These are phyloP conservation scores for Eucalyptus albens DNA, from an alignment of 345 rosid genomes.

Conservation along the genomic window DNA sequence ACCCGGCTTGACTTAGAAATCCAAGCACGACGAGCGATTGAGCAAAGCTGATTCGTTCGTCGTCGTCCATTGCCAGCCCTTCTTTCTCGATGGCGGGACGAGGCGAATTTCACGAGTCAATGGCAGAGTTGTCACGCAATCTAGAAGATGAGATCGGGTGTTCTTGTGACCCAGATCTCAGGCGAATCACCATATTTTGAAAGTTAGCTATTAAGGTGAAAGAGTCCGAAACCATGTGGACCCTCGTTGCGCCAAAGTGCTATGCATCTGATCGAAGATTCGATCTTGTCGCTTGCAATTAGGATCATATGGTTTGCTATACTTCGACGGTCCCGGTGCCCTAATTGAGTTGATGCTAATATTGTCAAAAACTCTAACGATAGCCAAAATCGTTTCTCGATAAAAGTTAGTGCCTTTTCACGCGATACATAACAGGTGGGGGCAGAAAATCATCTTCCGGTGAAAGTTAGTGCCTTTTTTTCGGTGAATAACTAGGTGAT, in stretches of 20 bases:
- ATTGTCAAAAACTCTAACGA: not conserved
- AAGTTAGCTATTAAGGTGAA: not conserved
- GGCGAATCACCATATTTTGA: not conserved
- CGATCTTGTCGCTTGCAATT: not conserved
- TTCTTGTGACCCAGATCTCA: not conserved
- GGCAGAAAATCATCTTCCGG: fast-evolving
- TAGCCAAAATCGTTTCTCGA: not conserved
- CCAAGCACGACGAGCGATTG: not conserved
- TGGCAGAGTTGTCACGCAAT: not conserved
- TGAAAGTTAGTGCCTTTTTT: not conserved
- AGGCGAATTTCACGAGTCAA: not conserved
- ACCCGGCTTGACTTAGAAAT: not conserved
- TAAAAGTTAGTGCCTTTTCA: not conserved
- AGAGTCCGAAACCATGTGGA: not conserved
- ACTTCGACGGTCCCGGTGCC: not conserved
- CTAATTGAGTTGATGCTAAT: not conserved
- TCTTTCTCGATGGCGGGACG: not conserved
- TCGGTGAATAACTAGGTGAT: not conserved
- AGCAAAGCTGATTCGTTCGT: not conserved
- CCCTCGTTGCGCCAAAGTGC: not conserved
- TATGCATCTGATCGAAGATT: not conserved
- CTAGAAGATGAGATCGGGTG: not conserved
- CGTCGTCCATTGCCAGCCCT: not conserved
- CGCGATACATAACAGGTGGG: not conserved
- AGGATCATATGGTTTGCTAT: not conserved